These are phyloP conservation scores for Pseudocercospora ulei DNA, from an alignment of 2,329 filamentous ascomycete genomes.

Conservation along the genomic window DNA sequence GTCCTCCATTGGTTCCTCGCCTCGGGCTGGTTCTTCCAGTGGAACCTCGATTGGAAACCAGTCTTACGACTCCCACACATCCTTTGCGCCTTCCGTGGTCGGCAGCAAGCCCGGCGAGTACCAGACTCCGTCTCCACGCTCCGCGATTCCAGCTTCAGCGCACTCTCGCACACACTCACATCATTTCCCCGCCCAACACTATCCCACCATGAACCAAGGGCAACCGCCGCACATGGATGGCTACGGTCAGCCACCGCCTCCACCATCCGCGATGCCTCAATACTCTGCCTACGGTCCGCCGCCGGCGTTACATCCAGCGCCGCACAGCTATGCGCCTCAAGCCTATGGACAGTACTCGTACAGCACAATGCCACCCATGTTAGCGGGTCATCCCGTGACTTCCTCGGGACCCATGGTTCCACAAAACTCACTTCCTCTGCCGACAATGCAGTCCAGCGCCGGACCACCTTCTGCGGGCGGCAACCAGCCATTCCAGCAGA, in stretches of 20 bases:
- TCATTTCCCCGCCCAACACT: conserved; percentile 24
- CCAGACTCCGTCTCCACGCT: conserved; percentile 66
- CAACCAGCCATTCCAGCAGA: conserved; percentile 28
- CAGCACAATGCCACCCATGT: conserved; percentile 72
- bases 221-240: conserved; percentile 69
- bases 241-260: conserved; percentile 57
- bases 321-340: conserved; percentile 51
- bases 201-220: conserved; percentile 67
- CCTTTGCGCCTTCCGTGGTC: conserved; percentile 48
- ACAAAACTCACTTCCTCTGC: conserved; percentile 57
- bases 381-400: conserved; percentile 56
- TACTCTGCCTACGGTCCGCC: conserved; percentile 58
- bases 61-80: conserved; percentile 46
- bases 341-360: conserved; percentile 64
- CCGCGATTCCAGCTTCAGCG: conserved; percentile 39
- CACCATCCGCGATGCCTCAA: conserved; percentile 61
- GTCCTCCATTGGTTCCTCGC: conserved; percentile 62
- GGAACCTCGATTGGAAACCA: conserved; percentile 43
- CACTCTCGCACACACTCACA: conserved; percentile 16
- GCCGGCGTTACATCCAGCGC: conserved; percentile 47
- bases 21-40: conserved; percentile 66
- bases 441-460: conserved; percentile 34
- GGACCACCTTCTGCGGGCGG: conserved; percentile 20
- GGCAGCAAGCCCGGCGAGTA: conserved; percentile 38
- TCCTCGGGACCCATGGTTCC: conserved; percentile 56